These are phyloP conservation scores for Alternaria burnsii DNA, from an alignment of 2,329 filamentous ascomycete species.

Conservation along the genomic window DNA sequence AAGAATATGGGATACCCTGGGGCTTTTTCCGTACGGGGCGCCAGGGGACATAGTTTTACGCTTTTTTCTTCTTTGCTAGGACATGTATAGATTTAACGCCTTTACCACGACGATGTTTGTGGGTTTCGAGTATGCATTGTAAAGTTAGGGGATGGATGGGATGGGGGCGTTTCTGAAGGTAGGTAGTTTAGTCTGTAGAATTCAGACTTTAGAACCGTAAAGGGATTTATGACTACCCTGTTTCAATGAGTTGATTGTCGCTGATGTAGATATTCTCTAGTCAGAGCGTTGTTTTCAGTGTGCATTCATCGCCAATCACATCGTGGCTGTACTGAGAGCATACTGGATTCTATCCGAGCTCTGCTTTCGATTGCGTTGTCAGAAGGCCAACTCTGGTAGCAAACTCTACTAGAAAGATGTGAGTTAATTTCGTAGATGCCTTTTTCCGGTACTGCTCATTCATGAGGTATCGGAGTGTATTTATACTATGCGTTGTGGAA, in stretches of 20 bases:
- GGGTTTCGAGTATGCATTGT: background rate
- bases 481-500: too few species aligned
- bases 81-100: constrained; percentile 3
- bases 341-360: too few species aligned
- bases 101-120: background rate
- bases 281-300: too few species aligned
- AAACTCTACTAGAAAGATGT: too few species aligned
- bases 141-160: background rate
- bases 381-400: too few species aligned
- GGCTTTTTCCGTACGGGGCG: constrained; percentile 1
- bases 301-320: too few species aligned
- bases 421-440: too few species aligned
- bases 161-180: background rate
- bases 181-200: background rate
- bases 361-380: too few species aligned
- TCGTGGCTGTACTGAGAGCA: too few species aligned
- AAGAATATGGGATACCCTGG: constrained; percentile 9
- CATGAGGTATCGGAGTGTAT: too few species aligned
- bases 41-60: background rate
- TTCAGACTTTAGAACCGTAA: background rate
- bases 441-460: too few species aligned
- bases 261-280: too few species aligned
- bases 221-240: background rate
- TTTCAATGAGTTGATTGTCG: background rate
- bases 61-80: background rate